Evolutionary conservation across 257 asterid genomes (phyloP).

Genomic region (Penstemon barbatus): DNA sequence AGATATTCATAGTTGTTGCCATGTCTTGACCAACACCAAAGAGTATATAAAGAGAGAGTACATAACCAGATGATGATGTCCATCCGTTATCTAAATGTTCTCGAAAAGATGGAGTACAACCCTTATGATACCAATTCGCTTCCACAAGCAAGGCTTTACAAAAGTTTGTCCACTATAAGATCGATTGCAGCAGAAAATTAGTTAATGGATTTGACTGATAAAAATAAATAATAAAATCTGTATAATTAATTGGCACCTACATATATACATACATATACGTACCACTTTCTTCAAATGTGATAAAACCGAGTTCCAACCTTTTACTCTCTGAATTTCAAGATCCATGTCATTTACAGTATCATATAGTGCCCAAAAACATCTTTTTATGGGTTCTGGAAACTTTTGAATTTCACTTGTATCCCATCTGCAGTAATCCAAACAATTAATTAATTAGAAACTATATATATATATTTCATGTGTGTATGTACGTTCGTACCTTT

Average conservation of each 20-base stretch:
- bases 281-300: conserved; percentile 53
- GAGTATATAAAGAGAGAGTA: conserved; percentile 45
- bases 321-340: conserved; percentile 38
- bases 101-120: conserved; percentile 42
- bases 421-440: conserved; percentile 43
- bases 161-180: conserved; percentile 53
- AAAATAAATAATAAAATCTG: too few species aligned
- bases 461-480: too few species aligned
- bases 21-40: conserved; percentile 33
- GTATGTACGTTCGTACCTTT: conserved; percentile 25
- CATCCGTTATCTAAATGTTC: conserved; percentile 58
- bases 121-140: conserved; percentile 52
- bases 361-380: conserved; percentile 42
- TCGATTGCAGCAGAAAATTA: too few species aligned
- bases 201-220: too few species aligned
- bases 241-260: too few species aligned
- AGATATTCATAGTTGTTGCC: conserved; percentile 5
- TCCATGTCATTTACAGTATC: conserved; percentile 47
- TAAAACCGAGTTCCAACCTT: conserved; percentile 44
- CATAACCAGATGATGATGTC: conserved; percentile 54
- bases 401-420: conserved; percentile 38
- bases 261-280: background rate
- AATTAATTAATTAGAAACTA: too few species aligned
- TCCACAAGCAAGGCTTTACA: conserved; percentile 53
- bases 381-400: conserved; percentile 52